Evolutionary conservation across 352 stramenopile genomes (phyloP), one percentile per base, ranked within the genome.

Genomic region (Phytophthora multivora): DNA sequence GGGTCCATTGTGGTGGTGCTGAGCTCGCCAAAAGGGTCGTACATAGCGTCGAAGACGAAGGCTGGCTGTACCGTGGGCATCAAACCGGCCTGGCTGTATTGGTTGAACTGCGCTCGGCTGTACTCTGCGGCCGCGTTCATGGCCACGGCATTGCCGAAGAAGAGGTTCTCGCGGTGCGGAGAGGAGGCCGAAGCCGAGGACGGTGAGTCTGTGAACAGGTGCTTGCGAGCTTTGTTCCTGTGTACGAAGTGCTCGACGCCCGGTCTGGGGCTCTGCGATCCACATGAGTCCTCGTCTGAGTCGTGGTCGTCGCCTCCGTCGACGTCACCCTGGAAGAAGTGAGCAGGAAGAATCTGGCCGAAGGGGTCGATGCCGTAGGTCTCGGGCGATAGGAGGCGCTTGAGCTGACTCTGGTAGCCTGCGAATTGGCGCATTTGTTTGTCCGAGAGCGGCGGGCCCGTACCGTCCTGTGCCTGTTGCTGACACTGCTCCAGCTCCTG

Each of bases 361-460:
- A 71, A 84, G 1, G 83, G 83, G 53, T 91, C 83, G 50, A 91
- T 93, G 43, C 84, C 84, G 69, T 93, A 93, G 2, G 82, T 91
- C 70, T 90, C 82, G 13, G 84, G 81, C 1, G 82, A 87, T 26
- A 93, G 63, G n/a, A 93, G 72, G 10, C 85, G 86, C 54, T 88
- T 78, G n/a, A 93, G 66, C 50, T 93, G 84, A 21, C 69, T 79
- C 59, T 90, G 82, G 50, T 90, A 91, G 15, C 77, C 75, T 42
- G 70, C 58, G 26, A 83, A 74, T 50, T 93, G 84, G 39, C 86
- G 77, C 19, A 88, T 51, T 53, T 93, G 84, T 66, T 93, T 93
- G 46, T 91, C 81, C 54, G 85, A 88, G 41, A 93, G 77, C 13
- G 68, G 68, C 26, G 68, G 72, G 9, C 72, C 72, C 9, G 68